Percentiles rank a stretch among this genome's conserved stretches.
Evolutionary conservation across 1,284 basidiomycete species (phyloP).

Genomic region (Apiotrichum laibachii): DNA sequence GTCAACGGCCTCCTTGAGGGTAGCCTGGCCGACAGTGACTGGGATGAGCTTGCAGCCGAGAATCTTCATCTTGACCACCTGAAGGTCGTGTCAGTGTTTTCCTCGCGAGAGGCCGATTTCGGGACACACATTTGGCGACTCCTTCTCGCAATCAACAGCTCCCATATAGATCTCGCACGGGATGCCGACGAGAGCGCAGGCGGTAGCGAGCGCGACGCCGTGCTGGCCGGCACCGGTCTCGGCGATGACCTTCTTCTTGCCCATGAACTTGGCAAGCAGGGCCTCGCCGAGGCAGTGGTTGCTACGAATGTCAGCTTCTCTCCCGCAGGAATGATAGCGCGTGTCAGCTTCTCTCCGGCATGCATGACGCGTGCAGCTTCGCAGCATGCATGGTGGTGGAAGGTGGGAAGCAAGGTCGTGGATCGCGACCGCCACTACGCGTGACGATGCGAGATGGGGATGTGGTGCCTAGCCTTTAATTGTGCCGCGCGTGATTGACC

Average conservation of each 20-base stretch:
- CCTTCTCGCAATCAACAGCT: conserved; percentile 61
- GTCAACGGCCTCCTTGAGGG: conserved; percentile 89
- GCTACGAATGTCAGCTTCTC: conserved; percentile 1
- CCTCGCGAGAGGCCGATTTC: too few species aligned
- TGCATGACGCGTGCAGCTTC: too few species aligned
- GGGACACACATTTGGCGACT: conserved; percentile 93
- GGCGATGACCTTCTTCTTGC: conserved; percentile 86
- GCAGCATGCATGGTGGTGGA: too few species aligned
- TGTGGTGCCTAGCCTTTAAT: too few species aligned
- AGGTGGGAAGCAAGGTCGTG: too few species aligned
- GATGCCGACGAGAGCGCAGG: conserved; percentile 92
- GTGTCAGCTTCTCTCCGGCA: too few species aligned
- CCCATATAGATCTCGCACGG: conserved; percentile 99
- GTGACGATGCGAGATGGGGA: too few species aligned
- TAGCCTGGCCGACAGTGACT: conserved; percentile 89
- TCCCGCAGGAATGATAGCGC: too few species aligned
- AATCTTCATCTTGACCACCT: conserved; percentile 97
- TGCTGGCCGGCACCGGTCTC: conserved; percentile 99
- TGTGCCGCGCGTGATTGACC: too few species aligned
- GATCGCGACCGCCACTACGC: too few species aligned
- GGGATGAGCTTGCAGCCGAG: conserved; percentile 92
- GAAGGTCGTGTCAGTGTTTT: too few species aligned
- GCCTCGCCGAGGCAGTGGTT: conserved; percentile 69
- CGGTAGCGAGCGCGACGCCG: conserved; percentile 97
- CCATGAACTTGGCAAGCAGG: conserved; percentile 83